Evolutionary conservation across 208 protist species (phyloP), one percentile per base, ranked within the genome.

Genomic region (Crithidia sp.): DNA sequence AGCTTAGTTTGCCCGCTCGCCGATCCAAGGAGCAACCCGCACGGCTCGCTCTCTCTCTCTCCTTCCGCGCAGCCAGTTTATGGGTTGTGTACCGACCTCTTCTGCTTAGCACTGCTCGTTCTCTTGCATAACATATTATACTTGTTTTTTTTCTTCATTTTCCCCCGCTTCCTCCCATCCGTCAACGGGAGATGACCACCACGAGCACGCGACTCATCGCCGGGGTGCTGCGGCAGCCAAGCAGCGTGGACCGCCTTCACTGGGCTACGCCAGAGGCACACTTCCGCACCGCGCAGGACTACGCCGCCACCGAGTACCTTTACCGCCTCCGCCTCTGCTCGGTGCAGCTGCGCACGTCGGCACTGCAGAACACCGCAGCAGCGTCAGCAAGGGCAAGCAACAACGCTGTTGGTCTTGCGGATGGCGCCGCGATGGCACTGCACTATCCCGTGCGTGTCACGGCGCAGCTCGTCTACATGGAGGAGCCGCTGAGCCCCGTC

Each of bases 401-500:
- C 28, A 28, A 1, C 28, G 1, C 28, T 28, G 28, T 28, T 28
- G 28, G 28, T 28, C 28, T 28, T 28, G 28, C 28, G 47, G 39
- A 54, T 28, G 41, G 7, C 43, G 44, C n/a, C 13, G 28, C 71
- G 7, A 61, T 10, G 19, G n/a, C 45, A 16, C 43, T 62, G 10
- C 67, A 70, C 47, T 79, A 76, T 37, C 74, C 58, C 14, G 68
- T 70, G 19, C 84, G 78, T 39, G 59, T 93, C 6, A 89, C 81
- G 2, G 67, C 81, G n/a, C 86, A 89, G 76, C 76, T 93, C 52
- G 40, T 74, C n/a, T 80, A 91, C 72, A 81, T 89, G 66, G 80
- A 71, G 3, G 77, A 86, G 71, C 68, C 84, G 8, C 79, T 91
- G 50, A 91, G 83, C n/a, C 88, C 88, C 6, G 37, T 88, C 2